phyloP scores from a whole-genome alignment of 805 yeast genomes.

The Lipomyces lipofer region DNA sequence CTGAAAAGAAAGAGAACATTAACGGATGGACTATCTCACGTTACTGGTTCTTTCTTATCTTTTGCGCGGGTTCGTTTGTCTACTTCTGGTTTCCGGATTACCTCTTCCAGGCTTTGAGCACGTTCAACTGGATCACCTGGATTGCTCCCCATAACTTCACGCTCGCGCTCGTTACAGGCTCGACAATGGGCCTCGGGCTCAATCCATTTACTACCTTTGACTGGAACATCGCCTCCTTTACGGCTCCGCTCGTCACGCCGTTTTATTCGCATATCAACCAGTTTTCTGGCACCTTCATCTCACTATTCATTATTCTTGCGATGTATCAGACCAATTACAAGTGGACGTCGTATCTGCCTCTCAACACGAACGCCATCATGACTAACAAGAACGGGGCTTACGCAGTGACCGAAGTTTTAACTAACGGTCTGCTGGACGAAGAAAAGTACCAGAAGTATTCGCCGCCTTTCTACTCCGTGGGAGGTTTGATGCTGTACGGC shows the following conservation, averaged over 20 bases:
- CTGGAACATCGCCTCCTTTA: constrained; percentile 49
- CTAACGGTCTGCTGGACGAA: constrained; percentile 47
- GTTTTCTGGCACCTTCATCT: background rate
- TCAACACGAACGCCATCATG: constrained; percentile 25
- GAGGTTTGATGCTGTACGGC: constrained; percentile 41
- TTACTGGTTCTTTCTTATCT: constrained; percentile 49
- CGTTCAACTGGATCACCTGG: constrained; percentile 56
- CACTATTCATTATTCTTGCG: constrained; percentile 50
- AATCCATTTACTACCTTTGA: constrained; percentile 43
- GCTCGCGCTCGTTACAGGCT: constrained; percentile 57
- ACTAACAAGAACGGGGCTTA: constrained; percentile 40
- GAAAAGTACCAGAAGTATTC: constrained; percentile 57
- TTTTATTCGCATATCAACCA: constrained; percentile 1
- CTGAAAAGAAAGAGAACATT: constrained; percentile 48
- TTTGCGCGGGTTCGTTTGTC: constrained; percentile 46
- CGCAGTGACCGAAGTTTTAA: constrained; percentile 51
- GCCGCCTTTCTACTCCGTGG: constrained; percentile 60
- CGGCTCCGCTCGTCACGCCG: constrained; percentile 13
- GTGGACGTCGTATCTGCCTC: constrained; percentile 33
- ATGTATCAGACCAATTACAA: constrained; percentile 50
- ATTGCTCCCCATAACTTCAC: constrained; percentile 43
- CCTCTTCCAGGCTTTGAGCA: constrained; percentile 58
- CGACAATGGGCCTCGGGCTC: constrained; percentile 52
- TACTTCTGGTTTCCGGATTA: constrained; percentile 71
- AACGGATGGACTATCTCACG: constrained; percentile 63